These are phyloP conservation scores for Isabelozyma heimii DNA, from an alignment of 805 yeast species.

Conservation along the genomic window DNA sequence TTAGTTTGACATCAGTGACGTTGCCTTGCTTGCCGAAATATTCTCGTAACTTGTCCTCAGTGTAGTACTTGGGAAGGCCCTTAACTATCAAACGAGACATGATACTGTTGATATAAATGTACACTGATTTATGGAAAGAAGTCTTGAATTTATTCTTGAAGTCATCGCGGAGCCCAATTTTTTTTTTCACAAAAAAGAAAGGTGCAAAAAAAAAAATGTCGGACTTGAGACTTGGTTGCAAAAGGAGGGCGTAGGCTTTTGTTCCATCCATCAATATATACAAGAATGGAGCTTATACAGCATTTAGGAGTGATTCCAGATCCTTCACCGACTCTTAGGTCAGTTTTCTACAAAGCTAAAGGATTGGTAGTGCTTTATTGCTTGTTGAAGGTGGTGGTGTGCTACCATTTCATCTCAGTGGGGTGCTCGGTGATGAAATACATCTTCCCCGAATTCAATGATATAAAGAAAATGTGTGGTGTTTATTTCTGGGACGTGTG, in stretches of 20 bases:
- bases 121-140: too few species aligned
- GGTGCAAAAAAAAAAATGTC: neutral
- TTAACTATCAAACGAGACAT: slow-evolving; percentile 90
- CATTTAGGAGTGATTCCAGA: slow-evolving; percentile 29
- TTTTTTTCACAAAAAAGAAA: neutral
- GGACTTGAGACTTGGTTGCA: too few species aligned
- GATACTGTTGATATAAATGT: too few species aligned
- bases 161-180: neutral
- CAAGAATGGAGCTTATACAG: slow-evolving; percentile 24
- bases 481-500: slow-evolving; percentile 27
- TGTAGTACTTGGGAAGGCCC: slow-evolving; percentile 76
- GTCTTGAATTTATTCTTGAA: too few species aligned
- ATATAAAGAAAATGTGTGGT: slow-evolving; percentile 13
- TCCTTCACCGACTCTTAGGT: slow-evolving; percentile 8
- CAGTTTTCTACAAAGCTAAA: slow-evolving; percentile 6
- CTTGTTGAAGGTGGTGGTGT: slow-evolving; percentile 10
- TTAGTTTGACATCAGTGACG: slow-evolving; percentile 85
- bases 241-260: too few species aligned
- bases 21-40: slow-evolving; percentile 62
- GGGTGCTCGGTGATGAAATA: slow-evolving; percentile 8
- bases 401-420: slow-evolving; percentile 20
- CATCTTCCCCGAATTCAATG: slow-evolving; percentile 17
- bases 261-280: too few species aligned
- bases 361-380: slow-evolving; percentile 15
- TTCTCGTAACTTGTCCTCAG: slow-evolving; percentile 67